Conservation (phyloP, 2,329 filamentous ascomycete genomes). For the Pseudogymnoascus sp. region DNA sequence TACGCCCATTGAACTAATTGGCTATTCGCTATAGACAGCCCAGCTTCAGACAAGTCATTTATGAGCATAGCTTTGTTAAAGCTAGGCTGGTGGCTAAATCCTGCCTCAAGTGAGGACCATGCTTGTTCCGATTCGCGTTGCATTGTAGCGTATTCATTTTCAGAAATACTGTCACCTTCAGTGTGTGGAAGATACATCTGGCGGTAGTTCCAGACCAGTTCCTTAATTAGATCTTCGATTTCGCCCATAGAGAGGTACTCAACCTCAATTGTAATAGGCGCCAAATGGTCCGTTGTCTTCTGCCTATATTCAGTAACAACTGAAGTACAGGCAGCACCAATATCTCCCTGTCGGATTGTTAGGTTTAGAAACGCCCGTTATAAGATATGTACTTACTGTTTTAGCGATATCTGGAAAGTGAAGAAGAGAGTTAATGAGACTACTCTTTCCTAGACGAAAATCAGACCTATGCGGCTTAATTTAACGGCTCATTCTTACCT, state of each 20-base stretch:
- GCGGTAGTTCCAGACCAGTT: slow-evolving; percentile 29
- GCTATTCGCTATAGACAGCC: slow-evolving; percentile 19
- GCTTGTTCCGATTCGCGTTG: slow-evolving; percentile 32
- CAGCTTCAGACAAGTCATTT: slow-evolving; percentile 24
- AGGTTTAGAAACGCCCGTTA: background rate
- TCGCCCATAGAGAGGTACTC: slow-evolving; percentile 26
- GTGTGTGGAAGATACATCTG: slow-evolving; percentile 23
- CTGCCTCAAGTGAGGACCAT: slow-evolving; percentile 31
- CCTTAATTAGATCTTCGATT: slow-evolving; percentile 24
- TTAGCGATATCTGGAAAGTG: slow-evolving; percentile 25
- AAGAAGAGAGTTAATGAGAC: slow-evolving; percentile 30
- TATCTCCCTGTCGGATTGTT: slow-evolving; percentile 21
- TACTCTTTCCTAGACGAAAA: slow-evolving; percentile 24
- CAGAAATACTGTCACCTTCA: slow-evolving; percentile 17
- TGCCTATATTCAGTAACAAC: slow-evolving; percentile 31
- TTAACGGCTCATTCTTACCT: background rate
- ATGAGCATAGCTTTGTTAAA: slow-evolving; percentile 20
- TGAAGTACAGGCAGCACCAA: slow-evolving; percentile 29
- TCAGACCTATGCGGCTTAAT: slow-evolving; percentile 9
- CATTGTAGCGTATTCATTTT: slow-evolving; percentile 22
- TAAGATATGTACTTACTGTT: slow-evolving; percentile 16
- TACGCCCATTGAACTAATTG: slow-evolving; percentile 25
- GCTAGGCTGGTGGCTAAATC: slow-evolving; percentile 25
- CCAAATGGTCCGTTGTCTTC: slow-evolving; percentile 19
- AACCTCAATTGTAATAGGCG: slow-evolving; percentile 26